Conservation (phyloP, 441 rosid genomes). For the Arabidopsis lyrata region DNA sequence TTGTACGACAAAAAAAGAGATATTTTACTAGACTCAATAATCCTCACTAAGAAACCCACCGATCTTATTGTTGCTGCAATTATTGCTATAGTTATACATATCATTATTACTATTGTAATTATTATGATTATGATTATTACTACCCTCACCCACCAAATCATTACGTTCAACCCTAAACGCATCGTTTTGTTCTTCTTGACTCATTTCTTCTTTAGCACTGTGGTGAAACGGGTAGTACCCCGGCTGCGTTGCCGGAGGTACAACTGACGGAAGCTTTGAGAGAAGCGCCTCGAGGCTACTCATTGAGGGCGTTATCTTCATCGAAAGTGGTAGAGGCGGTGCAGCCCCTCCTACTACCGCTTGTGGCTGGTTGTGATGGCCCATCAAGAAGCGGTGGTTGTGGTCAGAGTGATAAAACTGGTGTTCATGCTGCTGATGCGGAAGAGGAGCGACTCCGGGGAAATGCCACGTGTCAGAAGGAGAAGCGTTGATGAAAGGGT, state of each 20-base stretch:
- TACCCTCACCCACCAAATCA: slow-evolving; percentile 64
- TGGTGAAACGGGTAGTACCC: slow-evolving; percentile 44
- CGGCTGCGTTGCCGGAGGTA: slow-evolving; percentile 52
- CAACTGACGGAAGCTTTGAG: slow-evolving; percentile 93
- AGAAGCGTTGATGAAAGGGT: slow-evolving; percentile 59
- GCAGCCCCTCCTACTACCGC: slow-evolving; percentile 11
- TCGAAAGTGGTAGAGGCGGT: slow-evolving; percentile 38
- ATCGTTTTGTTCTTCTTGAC: slow-evolving; percentile 38
- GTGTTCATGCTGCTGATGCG: slow-evolving; percentile 51
- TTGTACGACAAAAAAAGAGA: slow-evolving; percentile 33
- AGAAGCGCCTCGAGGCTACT: slow-evolving; percentile 97
- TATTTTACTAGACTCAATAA: slow-evolving; percentile 36
- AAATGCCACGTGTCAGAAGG: slow-evolving; percentile 67
- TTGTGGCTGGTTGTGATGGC: slow-evolving; percentile 32
- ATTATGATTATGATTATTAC: slow-evolving; percentile 42
- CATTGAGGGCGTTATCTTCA: slow-evolving; percentile 93
- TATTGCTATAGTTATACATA: slow-evolving; percentile 40
- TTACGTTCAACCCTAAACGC: slow-evolving; percentile 50
- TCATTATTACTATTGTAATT: slow-evolving; percentile 34
- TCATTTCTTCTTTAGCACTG: slow-evolving; percentile 68
- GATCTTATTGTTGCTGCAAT: slow-evolving; percentile 42
- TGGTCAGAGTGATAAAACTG: slow-evolving; percentile 45
- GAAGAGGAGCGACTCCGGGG: slow-evolving; percentile 51
- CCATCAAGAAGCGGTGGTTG: slow-evolving; percentile 37
- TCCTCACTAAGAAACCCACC: slow-evolving; percentile 49